These are phyloP conservation scores for Mucor velutinosus DNA, from an alignment of 371 early-diverging fungal species.

Conservation along the genomic window DNA sequence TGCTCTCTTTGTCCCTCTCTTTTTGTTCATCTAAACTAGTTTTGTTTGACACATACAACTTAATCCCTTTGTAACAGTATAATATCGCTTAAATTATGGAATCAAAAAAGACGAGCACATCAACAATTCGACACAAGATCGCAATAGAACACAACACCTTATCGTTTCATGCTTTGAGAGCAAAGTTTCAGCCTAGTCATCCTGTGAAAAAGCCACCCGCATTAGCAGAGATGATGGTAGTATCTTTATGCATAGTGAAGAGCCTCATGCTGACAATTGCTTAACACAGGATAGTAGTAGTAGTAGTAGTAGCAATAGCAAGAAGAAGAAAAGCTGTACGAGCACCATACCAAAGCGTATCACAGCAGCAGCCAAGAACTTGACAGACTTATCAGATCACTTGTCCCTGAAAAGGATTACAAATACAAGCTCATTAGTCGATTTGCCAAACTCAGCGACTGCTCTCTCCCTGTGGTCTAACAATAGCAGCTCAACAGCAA, in stretches of 20 bases:
- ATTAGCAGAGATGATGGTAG: not conserved
- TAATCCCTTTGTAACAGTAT: not conserved
- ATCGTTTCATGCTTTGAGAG: constrained; percentile 18
- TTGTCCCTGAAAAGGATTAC: constrained; percentile 1
- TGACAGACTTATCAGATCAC: constrained; percentile 16
- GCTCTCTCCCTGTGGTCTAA: constrained; percentile 15
- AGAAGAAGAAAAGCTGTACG: not conserved
- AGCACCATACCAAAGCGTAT: constrained; percentile 9
- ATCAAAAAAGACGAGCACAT: not conserved
- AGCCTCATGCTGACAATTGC: not conserved
- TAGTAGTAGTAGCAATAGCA: not conserved
- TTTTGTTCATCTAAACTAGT: not conserved
- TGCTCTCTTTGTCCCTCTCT: not conserved
- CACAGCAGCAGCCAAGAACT: constrained; percentile 8
- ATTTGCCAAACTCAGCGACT: constrained; percentile 6
- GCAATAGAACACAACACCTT: not conserved
- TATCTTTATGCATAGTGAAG: not conserved
- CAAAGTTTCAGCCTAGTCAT: constrained; percentile 9
- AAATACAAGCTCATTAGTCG: not conserved
- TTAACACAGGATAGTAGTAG: not conserved
- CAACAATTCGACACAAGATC: not conserved
- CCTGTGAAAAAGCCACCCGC: not conserved
- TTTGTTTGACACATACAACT: not conserved
- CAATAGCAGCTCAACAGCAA: constrained; percentile 8
- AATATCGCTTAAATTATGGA: not conserved